Conservation (phyloP, 1,284 basidiomycete species). For the Ganoderma boninense region DNA sequence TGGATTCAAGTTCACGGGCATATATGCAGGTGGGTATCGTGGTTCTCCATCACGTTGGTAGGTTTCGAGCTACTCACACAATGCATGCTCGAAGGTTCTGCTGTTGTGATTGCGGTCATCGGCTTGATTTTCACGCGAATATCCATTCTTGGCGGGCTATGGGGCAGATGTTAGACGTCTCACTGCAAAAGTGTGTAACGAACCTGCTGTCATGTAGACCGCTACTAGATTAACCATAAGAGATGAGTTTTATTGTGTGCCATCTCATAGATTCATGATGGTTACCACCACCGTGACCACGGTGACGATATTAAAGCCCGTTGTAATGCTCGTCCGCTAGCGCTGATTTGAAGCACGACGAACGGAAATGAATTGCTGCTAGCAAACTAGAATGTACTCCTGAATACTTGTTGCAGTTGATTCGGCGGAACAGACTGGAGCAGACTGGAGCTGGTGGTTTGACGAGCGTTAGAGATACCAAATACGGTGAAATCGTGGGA, state of each 20-base stretch:
- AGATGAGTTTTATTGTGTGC: too few relatives aligned
- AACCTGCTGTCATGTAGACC: neutral
- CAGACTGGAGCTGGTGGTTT: too few relatives aligned
- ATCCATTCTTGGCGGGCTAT: conserved; percentile 20
- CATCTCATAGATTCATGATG: too few relatives aligned
- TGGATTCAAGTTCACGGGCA: conserved; percentile 60
- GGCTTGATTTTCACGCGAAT: conserved; percentile 23
- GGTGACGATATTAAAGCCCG: too few relatives aligned
- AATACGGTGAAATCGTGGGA: neutral
- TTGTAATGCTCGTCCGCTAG: too few relatives aligned
- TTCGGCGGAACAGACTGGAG: too few relatives aligned
- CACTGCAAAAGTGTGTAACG: too few relatives aligned
- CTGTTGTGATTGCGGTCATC: conserved; percentile 25
- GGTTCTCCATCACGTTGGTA: neutral
- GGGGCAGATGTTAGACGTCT: conserved; percentile 23
- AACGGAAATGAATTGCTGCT: too few relatives aligned
- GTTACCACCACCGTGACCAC: too few relatives aligned
- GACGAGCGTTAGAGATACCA: conserved; percentile 3
- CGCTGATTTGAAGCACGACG: too few relatives aligned
- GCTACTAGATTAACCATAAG: neutral
- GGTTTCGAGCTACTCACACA: neutral
- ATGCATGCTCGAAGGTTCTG: conserved; percentile 14
- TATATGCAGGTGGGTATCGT: conserved; percentile 59
- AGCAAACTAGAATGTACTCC: too few relatives aligned
- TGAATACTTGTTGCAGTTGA: too few relatives aligned